These are phyloP conservation scores for Fragaria ananassa DNA, from an alignment of 306 rosid species.

Conservation along the genomic window DNA sequence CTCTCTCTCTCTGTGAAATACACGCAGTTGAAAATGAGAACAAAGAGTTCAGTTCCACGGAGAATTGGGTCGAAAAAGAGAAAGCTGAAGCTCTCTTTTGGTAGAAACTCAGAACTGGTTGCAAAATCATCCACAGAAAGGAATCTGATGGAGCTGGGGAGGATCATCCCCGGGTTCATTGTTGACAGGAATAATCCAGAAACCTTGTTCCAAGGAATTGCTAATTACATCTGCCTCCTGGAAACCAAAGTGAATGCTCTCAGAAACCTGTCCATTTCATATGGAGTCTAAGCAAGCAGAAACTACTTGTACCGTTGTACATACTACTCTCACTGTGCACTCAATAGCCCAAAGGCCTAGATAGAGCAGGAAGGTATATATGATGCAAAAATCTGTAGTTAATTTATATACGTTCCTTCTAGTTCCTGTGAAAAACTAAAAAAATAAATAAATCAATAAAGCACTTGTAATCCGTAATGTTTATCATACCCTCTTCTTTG, in stretches of 20 bases:
- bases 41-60: slow-evolving; percentile 30
- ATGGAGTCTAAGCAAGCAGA: slow-evolving; percentile 44
- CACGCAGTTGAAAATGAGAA: slow-evolving; percentile 33
- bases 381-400: background rate
- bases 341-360: background rate
- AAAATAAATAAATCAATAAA: background rate
- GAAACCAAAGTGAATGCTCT: slow-evolving; percentile 56
- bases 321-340: background rate
- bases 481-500: too few relatives aligned
- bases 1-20: background rate
- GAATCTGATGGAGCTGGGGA: slow-evolving; percentile 54
- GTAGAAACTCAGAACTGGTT: slow-evolving; percentile 22
- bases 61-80: slow-evolving; percentile 46
- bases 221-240: slow-evolving; percentile 47
- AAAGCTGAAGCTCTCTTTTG: slow-evolving; percentile 38
- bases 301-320: background rate
- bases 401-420: background rate
- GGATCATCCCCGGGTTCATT: slow-evolving; percentile 43
- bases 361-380: background rate
- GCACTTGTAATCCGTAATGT: background rate
- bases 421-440: background rate
- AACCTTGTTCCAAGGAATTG: slow-evolving; percentile 43
- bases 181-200: slow-evolving; percentile 38
- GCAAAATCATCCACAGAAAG: slow-evolving; percentile 23
- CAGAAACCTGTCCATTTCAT: slow-evolving; percentile 50